Base-by-base conservation (phyloP, 2,329 filamentous ascomycete genomes). In the Botrytis byssoidea region DNA sequence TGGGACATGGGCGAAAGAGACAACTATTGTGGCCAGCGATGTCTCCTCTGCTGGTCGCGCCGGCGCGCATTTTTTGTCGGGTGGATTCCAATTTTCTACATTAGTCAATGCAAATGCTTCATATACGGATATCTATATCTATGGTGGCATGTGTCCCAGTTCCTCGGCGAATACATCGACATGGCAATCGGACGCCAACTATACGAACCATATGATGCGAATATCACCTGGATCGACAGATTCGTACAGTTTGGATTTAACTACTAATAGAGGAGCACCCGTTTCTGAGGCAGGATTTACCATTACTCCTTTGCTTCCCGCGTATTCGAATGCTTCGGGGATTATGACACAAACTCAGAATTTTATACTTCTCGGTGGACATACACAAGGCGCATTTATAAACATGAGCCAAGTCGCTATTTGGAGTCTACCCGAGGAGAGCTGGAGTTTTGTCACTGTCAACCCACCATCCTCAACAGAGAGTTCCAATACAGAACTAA, bases 361-460 rank as follows among this genome's bases (percentile, higher is more conserved):
- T 78, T 95, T 93, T 77, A 89, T 97, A 20, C 83, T 98, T 35
- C 84, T 98, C 25, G 95, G 95, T 59, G 95, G 95, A 0, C 94
- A 98, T 81, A 97, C 94, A 0, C 86, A 89, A 77, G 83, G 85
- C 25, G 95, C 94, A 0, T 98, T 97, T 80, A 91, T 98, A 83
- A 97, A 98, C 81, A 98, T 97, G 92, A 97, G 93, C 73, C 93
- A 94, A 61, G 89, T 95, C 1, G 95, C 94, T 0, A 85, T 98
- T 2, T 97, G 95, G 86, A 95, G 90, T 71, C 85, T 98, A 10
- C 95, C 95, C 0, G 92, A 97, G 79, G 90, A 94, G 79, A 91
- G 88, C 71, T 98, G 95, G 95, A 91, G 89, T 42, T 98, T 95
- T 81, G 85, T 97, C 40, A 85, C 87, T 1, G 89, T 95, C n/a